phyloP scores from a whole-genome alignment of 2,329 filamentous ascomycete genomes.

The Phialophora tarda region DNA sequence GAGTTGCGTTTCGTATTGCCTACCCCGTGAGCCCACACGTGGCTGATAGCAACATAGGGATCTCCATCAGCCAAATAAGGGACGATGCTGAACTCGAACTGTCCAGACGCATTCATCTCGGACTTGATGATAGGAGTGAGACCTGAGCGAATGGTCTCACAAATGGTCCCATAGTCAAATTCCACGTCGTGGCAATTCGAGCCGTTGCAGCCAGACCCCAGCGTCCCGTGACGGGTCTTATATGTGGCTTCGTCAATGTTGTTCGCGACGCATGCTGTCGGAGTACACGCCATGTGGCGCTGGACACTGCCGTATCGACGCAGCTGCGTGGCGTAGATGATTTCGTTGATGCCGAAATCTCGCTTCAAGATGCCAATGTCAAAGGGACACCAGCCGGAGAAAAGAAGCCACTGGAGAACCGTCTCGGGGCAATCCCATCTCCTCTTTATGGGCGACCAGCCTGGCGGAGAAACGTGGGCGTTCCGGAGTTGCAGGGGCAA shows the following conservation, averaged over 20 bases:
- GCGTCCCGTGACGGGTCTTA: background rate
- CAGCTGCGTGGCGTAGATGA: constrained; percentile 5
- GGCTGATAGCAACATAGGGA: constrained; percentile 1
- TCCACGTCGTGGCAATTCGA: background rate
- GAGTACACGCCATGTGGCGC: background rate
- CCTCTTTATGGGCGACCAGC: background rate
- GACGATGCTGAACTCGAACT: background rate
- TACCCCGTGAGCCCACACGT: constrained; percentile 6
- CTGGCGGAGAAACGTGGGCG: background rate
- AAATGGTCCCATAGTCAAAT: background rate
- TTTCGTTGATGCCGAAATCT: constrained; percentile 8
- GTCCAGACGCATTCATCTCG: background rate
- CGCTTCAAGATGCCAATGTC: constrained; percentile 8
- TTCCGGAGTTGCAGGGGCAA: background rate
- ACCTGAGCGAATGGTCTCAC: background rate
- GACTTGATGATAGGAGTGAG: background rate
- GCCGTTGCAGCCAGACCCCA: background rate
- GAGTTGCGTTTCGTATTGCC: background rate
- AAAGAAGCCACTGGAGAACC: background rate
- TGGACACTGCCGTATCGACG: constrained; percentile 4
- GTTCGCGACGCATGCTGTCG: background rate
- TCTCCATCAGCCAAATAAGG: background rate
- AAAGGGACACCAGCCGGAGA: constrained; percentile 6
- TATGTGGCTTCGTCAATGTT: background rate
- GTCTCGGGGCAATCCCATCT: background rate